A percentile compares a stretch with the other conserved stretches of the same genome.
These are phyloP conservation scores for Globisporangium apiculatum DNA, from an alignment of 352 stramenopile genomes.

Conservation along the genomic window DNA sequence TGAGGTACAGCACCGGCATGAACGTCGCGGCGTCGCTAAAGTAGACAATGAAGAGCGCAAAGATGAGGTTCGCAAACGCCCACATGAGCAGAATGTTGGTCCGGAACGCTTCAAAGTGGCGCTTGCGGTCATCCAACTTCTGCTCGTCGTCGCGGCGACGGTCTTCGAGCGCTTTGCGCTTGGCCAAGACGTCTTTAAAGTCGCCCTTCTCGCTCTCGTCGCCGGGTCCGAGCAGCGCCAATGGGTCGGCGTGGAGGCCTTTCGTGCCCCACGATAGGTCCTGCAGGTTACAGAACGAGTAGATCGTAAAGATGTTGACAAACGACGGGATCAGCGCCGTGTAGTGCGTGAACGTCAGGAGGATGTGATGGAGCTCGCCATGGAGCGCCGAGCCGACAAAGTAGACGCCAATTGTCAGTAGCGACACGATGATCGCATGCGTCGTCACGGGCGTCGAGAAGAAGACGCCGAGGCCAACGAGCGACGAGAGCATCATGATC, in stretches of 20 bases:
- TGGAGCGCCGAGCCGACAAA: conserved; percentile 78
- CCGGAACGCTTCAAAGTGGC: conserved; percentile 76
- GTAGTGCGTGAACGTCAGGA: conserved; percentile 86
- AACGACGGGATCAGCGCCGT: conserved; percentile 82
- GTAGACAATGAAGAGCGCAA: conserved; percentile 65
- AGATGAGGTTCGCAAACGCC: conserved; percentile 79
- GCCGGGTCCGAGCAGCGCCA: conserved; percentile 18
- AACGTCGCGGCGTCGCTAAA: conserved; percentile 48
- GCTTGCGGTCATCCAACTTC: conserved; percentile 61
- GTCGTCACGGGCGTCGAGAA: conserved; percentile 50
- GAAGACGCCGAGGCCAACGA: conserved; percentile 69
- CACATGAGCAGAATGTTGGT: conserved; percentile 77
- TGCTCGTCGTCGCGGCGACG: conserved; percentile 48
- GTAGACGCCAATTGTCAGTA: conserved; percentile 73
- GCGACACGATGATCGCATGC: conserved; percentile 49
- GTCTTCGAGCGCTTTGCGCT: conserved; percentile 65
- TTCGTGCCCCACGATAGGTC: conserved; percentile 86
- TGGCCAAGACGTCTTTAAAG: conserved; percentile 81
- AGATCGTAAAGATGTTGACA: conserved; percentile 88
- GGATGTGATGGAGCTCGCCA: conserved; percentile 76
- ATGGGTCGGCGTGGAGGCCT: conserved; percentile 51
- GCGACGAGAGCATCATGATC: conserved; percentile 76
- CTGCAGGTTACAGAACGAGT: conserved; percentile 87
- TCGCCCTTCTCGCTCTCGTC: conserved; percentile 72
- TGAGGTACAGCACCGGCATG: conserved; percentile 65